A percentile compares a stretch with the other conserved stretches of the same genome.
phyloP scores from a whole-genome alignment of 2,329 filamentous ascomycete species.

The Sphaerulina vaccinii region DNA sequence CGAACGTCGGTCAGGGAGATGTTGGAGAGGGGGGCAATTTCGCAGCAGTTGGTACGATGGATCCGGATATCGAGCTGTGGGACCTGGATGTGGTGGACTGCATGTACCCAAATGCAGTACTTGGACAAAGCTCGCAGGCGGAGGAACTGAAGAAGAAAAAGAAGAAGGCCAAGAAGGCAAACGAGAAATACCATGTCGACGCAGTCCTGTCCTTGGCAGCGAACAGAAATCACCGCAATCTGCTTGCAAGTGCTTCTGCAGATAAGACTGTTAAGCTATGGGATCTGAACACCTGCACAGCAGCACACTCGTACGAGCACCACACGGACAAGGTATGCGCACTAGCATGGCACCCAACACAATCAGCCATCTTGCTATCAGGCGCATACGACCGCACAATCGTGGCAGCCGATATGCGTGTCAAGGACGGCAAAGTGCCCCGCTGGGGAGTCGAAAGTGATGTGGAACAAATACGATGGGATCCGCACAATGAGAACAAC shows the following conservation, averaged over 20 bases:
- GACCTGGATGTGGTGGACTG: constrained; percentile 92
- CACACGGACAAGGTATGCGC: constrained; percentile 99
- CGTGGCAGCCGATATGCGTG: constrained; percentile 93
- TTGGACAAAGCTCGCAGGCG: constrained; percentile 62
- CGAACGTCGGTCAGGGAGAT: constrained; percentile 71
- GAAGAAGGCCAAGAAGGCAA: constrained; percentile 84
- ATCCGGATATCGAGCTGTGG: constrained; percentile 98
- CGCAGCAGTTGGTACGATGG: constrained; percentile 93
- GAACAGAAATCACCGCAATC: constrained; percentile 89
- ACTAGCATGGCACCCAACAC: constrained; percentile 84
- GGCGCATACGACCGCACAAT: constrained; percentile 94
- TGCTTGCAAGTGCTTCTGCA: constrained; percentile 90
- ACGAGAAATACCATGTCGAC: constrained; percentile 91
- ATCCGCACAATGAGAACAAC: constrained; percentile 86
- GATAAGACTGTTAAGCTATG: constrained; percentile 98
- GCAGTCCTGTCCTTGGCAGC: constrained; percentile 86
- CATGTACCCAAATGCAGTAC: constrained; percentile 97
- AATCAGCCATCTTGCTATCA: constrained; percentile 84
- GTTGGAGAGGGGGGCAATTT: constrained; percentile 76
- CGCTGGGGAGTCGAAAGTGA: constrained; percentile 95
- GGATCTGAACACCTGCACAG: constrained; percentile 89
- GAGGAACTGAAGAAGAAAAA: constrained; percentile 74
- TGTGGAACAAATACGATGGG: constrained; percentile 89
- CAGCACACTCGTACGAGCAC: constrained; percentile 91
- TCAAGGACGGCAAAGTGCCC: constrained; percentile 75